Evolutionary conservation across 805 yeast genomes (phyloP).

Genomic region (Cyberlindnera sargentensis): DNA sequence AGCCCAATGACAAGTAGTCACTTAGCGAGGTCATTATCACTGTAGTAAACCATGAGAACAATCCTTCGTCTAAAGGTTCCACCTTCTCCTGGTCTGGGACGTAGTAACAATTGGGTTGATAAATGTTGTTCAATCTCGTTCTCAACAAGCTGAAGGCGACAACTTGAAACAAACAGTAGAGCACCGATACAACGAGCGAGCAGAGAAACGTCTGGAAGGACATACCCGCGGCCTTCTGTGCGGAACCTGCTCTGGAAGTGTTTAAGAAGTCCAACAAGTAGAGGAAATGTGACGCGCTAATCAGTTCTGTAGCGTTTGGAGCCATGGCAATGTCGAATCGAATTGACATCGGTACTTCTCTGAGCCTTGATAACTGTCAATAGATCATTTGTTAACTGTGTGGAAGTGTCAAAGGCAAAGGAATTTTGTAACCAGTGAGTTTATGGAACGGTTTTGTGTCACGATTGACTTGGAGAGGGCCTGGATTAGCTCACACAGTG

Average conservation of each 20-base stretch:
- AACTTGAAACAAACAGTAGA: conserved; percentile 49
- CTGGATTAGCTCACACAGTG: no score
- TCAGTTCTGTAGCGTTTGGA: conserved; percentile 8
- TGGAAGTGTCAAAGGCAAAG: no score
- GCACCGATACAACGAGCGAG: conserved; percentile 46
- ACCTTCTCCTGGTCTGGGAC: conserved; percentile 33
- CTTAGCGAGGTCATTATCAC: conserved; percentile 33
- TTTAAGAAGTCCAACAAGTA: conserved; percentile 33
- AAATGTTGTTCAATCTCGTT: conserved; percentile 32
- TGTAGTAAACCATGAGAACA: conserved; percentile 52
- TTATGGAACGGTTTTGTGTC: no score
- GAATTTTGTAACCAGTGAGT: no score
- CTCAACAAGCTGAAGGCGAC: conserved; percentile 33
- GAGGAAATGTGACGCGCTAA: conserved; percentile 17
- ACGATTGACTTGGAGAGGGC: no score
- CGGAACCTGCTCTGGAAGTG: conserved; percentile 50
- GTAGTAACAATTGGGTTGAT: conserved; percentile 47
- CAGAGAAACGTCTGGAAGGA: conserved; percentile 49
- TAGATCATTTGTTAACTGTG: no score
- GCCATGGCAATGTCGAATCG: no score
- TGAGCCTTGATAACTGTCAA: no score
- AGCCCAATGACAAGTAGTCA: conserved; percentile 45
- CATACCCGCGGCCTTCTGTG: conserved; percentile 52
- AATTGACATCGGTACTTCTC: no score
- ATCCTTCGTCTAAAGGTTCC: conserved; percentile 32